These are phyloP conservation scores for Botrytis byssoidea DNA, from an alignment of 2,329 filamentous ascomycete species.

Conservation along the genomic window DNA sequence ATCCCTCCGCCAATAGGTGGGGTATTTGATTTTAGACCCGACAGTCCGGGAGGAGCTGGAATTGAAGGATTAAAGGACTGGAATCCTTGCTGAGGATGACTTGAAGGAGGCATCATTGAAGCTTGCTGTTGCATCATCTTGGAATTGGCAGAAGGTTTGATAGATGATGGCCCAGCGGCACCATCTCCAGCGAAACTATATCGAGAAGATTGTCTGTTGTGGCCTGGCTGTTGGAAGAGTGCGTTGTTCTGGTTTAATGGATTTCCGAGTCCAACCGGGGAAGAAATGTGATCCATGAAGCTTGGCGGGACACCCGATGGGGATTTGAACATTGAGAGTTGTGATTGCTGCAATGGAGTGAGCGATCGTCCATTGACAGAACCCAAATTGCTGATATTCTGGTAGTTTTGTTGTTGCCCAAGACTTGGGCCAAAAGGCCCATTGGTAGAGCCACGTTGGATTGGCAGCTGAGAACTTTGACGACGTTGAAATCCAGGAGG, in stretches of 20 bases:
- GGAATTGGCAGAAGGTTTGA: conserved; percentile 76
- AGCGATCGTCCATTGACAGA: conserved; percentile 69
- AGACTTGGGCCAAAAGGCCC: conserved; percentile 55
- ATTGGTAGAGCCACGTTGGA: conserved; percentile 59
- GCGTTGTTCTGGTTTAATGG: conserved; percentile 46
- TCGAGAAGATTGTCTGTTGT: conserved; percentile 79
- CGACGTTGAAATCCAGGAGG: conserved; percentile 56
- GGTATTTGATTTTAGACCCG: conserved; percentile 91
- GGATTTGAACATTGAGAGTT: conserved; percentile 57
- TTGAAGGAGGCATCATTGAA: conserved; percentile 74
- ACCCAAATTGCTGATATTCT: conserved; percentile 51
- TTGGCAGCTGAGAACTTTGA: conserved; percentile 71
- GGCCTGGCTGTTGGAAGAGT: conserved; percentile 61
- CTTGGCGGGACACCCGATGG: conserved; percentile 39
- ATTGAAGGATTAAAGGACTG: conserved; percentile 84
- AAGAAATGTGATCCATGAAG: conserved; percentile 61
- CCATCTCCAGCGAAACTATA: conserved; percentile 85
- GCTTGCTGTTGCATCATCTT: conserved; percentile 82
- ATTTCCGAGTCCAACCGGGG: conserved; percentile 48
- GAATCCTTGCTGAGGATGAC: conserved; percentile 52
- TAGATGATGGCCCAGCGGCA: conserved; percentile 55
- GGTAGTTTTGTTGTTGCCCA: conserved; percentile 46
- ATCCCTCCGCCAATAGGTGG: conserved; percentile 81
- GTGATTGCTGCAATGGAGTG: conserved; percentile 76
- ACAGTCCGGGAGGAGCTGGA: conserved; percentile 74